Evolutionary conservation across 176 grass and related monocot species (phyloP), one percentile per base, ranked within the genome.

Genomic region (Eremochloa ophiuroides): DNA sequence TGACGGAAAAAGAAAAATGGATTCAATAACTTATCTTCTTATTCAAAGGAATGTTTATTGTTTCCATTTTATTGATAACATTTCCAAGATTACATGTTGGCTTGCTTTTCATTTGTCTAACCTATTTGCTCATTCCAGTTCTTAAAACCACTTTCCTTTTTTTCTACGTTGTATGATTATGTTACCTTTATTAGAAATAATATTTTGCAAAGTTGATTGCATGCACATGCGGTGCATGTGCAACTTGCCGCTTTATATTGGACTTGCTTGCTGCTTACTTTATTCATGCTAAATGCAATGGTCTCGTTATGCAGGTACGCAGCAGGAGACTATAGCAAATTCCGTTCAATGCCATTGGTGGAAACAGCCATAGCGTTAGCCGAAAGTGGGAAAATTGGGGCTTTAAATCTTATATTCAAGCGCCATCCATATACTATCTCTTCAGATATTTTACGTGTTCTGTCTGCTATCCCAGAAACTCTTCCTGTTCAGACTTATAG

Each of bases 331-430:
- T 98, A 98, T 88, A 85, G 33, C 51, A 90, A 89, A 63, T 98
- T 98, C 62, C 86, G 90, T 35, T 95, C 89, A 74, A 80, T 11
- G 20, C 84, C 90, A 80, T 82, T 98, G 64, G 75, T 85, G 69
- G 80, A 95, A 71, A 89, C 79, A 61, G 90, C 92, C 78, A 66
- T 93, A 66, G 80, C 77, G 75, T 89, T 98, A 78, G 95, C 92
- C 80, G 95, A 95, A 88, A 95, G 87, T 91, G 90, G 95, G 17
- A 98, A 93, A 91, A 93, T 98, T 35, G 95, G 95, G 26, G 95
- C 95, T 5, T 88, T 98, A 71, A 98, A 98, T 84, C 84, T 98
- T 71, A 89, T 98, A 67, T 95, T 98, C 75, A 95, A 98, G 72
- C 92, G 92, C 42, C 95, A 98, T 89, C 95, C 95, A 79, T 98